Conservation (phyloP, 1,284 basidiomycete species). For the Papiliotrema nemorosa region DNA sequence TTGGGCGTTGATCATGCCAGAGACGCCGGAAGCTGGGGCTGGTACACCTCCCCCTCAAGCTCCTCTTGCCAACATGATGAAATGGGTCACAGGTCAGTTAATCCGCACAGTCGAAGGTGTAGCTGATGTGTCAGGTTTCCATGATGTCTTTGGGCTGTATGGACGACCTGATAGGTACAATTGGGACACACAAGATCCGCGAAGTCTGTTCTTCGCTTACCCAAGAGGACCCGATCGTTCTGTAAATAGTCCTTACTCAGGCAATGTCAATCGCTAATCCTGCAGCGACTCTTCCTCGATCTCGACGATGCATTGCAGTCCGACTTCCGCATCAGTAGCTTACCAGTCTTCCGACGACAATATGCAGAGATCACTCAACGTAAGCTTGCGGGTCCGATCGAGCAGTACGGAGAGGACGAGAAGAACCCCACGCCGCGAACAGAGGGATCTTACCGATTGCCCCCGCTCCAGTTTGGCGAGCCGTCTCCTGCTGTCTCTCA, state of each 20-base stretch:
- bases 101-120: not conserved
- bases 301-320: conserved; percentile 74
- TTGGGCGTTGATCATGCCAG: conserved; percentile 85
- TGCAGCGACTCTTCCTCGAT: conserved; percentile 78
- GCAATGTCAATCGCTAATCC: too few species aligned
- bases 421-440: conserved; percentile 13
- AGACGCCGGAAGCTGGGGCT: conserved; percentile 53
- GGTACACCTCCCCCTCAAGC: conserved; percentile 13
- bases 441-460: conserved; percentile 31
- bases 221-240: conserved; percentile 36
- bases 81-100: conserved; percentile 79
- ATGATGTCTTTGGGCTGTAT: conserved; percentile 82
- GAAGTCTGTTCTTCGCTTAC: conserved; percentile 47
- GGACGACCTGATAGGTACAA: conserved; percentile 74
- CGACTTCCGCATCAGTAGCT: conserved; percentile 73
- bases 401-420: conserved; percentile 17
- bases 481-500: conserved; percentile 11
- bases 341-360: conserved; percentile 63
- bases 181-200: conserved; percentile 77
- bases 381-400: conserved; percentile 55
- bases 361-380: conserved; percentile 64
- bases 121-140: conserved; percentile 60
- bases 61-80: conserved; percentile 74
- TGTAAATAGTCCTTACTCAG: conserved; percentile 26
- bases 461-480: conserved; percentile 35